Conservation (phyloP, 495 filamentous ascomycete species). For the Staphylotrichum tortipilum region DNA sequence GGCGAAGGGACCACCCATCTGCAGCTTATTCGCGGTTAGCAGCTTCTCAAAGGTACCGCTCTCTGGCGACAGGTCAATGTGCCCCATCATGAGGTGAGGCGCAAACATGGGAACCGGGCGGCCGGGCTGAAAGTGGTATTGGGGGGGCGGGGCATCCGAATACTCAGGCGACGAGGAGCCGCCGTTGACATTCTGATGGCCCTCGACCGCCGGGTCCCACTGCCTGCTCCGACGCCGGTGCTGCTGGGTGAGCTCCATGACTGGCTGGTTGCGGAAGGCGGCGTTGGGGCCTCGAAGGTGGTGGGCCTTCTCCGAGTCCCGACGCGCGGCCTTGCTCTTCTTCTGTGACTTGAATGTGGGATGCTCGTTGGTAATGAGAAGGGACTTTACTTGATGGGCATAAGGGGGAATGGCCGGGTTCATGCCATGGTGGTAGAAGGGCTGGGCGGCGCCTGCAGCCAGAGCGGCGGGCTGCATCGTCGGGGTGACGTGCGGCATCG, state of each 20-base stretch:
- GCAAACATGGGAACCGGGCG: slow-evolving; percentile 28
- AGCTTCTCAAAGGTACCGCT: slow-evolving; percentile 62
- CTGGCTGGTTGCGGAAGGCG: slow-evolving; percentile 22
- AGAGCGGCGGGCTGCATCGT: slow-evolving; percentile 54
- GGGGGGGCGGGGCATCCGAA: slow-evolving; percentile 17
- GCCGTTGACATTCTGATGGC: slow-evolving; percentile 15
- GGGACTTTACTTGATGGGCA: slow-evolving; percentile 53
- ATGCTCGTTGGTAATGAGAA: slow-evolving; percentile 36
- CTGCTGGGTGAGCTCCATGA: slow-evolving; percentile 21
- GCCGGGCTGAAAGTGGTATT: slow-evolving; percentile 21
- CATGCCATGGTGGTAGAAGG: slow-evolving; percentile 51
- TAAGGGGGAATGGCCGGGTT: slow-evolving; percentile 38
- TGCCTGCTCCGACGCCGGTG: slow-evolving; percentile 35
- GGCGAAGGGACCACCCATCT: slow-evolving; percentile 39
- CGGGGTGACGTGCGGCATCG: slow-evolving; percentile 57
- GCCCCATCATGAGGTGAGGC: slow-evolving; percentile 28
- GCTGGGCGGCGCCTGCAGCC: slow-evolving; percentile 43
- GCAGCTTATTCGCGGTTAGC: slow-evolving; percentile 56
- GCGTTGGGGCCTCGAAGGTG: slow-evolving; percentile 27
- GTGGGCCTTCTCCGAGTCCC: slow-evolving; percentile 38
- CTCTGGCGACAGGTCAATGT: slow-evolving; percentile 56
- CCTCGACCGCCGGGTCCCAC: slow-evolving; percentile 25
- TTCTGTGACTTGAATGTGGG: slow-evolving; percentile 26
- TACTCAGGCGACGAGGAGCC: slow-evolving; percentile 15
- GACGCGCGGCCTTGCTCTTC: slow-evolving; percentile 33